Conservation (phyloP, 345 rosid genomes). For the Gossypium rotundifolium region DNA sequence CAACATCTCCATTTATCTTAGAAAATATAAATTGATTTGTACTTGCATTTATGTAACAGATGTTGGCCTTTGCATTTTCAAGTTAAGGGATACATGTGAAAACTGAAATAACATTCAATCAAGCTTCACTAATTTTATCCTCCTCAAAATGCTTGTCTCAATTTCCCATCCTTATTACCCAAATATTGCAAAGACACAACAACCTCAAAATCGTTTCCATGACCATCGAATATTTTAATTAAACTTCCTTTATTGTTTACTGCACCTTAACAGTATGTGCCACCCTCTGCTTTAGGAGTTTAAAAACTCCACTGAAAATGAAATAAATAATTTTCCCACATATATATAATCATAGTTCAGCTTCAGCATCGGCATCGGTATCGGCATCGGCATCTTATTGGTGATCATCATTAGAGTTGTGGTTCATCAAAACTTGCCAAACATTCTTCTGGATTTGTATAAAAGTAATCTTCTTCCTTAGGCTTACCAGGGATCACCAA, state of each 20-base stretch:
- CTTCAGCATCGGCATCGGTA: background rate
- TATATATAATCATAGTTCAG: constrained; percentile 2
- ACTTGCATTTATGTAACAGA: background rate
- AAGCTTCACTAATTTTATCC: background rate
- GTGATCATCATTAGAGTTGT: background rate
- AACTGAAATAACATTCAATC: background rate
- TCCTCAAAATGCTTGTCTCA: background rate
- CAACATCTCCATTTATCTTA: background rate
- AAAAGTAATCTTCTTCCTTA: constrained; percentile 45
- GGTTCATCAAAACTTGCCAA: constrained; percentile 18
- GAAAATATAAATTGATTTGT: background rate
- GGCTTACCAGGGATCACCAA: constrained; percentile 34
- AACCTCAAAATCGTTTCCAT: background rate
- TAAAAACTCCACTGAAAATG: no score
- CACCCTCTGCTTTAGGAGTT: no score
- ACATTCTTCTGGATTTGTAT: constrained; percentile 47
- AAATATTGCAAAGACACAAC: background rate
- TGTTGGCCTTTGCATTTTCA: background rate
- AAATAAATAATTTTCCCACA: no score
- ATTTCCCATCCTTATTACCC: background rate
- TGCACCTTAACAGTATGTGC: no score
- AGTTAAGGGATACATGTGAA: background rate
- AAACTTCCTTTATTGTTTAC: no score
- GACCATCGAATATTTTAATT: no score
- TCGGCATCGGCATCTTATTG: background rate